Evolutionary conservation across 2,329 filamentous ascomycete genomes (phyloP).

Genomic region (Penicillium corylophilum): DNA sequence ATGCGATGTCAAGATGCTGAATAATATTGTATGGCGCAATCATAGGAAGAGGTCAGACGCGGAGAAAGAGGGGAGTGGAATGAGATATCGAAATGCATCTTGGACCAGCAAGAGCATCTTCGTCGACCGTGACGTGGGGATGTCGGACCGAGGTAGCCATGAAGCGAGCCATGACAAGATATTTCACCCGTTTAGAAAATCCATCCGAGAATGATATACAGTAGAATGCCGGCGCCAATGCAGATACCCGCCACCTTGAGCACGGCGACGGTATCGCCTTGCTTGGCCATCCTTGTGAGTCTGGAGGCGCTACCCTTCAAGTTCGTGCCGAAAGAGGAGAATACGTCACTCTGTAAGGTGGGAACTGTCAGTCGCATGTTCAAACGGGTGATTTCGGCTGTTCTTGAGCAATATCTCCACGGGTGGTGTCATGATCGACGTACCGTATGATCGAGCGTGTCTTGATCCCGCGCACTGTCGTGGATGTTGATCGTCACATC

Average conservation of each 20-base stretch:
- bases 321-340: slow-evolving; percentile 79
- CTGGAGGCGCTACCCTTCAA: slow-evolving; percentile 81
- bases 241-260: slow-evolving; percentile 85
- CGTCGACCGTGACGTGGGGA: neutral
- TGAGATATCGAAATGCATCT: slow-evolving; percentile 6
- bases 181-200: slow-evolving; percentile 48
- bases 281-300: slow-evolving; percentile 83
- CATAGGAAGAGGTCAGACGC: neutral
- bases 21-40: neutral
- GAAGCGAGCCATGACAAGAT: neutral
- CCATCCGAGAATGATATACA: slow-evolving; percentile 71
- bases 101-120: slow-evolving; percentile 20
- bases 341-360: slow-evolving; percentile 70
- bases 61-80: neutral
- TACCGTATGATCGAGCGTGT: slow-evolving; percentile 84
- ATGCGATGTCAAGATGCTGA: neutral
- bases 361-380: slow-evolving; percentile 2
- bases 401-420: neutral
- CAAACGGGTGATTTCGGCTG: neutral
- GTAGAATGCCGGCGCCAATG: slow-evolving; percentile 66
- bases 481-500: slow-evolving; percentile 97
- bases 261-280: slow-evolving; percentile 87
- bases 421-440: slow-evolving; percentile 29
- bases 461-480: slow-evolving; percentile 86
- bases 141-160: neutral